A percentile compares a stretch with the other conserved stretches of the same genome.
phyloP scores from a whole-genome alignment of 1,284 basidiomycete species.

The Clitocybe nebularis region DNA sequence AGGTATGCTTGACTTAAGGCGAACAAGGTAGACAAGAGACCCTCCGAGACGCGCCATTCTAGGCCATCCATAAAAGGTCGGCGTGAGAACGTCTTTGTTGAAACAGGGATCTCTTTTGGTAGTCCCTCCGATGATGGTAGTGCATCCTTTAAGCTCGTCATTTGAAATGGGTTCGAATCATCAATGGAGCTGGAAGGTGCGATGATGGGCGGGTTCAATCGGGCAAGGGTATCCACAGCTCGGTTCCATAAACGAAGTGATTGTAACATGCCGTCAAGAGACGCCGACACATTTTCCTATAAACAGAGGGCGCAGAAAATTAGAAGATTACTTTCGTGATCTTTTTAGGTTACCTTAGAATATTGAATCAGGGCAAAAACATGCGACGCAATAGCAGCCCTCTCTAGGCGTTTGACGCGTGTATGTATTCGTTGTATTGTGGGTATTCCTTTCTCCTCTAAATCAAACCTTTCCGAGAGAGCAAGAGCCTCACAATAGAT shows the following conservation, averaged over 20 bases:
- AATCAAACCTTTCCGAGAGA: constrained; percentile 37
- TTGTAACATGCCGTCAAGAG: constrained; percentile 63
- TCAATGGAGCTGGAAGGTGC: constrained; percentile 25
- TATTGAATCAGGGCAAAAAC: constrained; percentile 68
- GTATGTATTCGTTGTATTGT: constrained; percentile 55
- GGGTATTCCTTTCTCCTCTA: constrained; percentile 45
- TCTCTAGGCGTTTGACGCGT: constrained; percentile 58
- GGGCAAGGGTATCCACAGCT: constrained; percentile 66
- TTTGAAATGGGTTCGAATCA: constrained; percentile 59
- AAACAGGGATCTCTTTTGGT: constrained; percentile 16
- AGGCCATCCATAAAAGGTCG: constrained; percentile 47
- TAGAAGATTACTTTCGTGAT: constrained; percentile 4
- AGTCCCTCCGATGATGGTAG: constrained; percentile 22
- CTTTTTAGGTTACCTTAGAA: constrained; percentile 43
- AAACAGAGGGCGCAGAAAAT: neutral
- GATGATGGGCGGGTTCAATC: constrained; percentile 45
- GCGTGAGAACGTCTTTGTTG: constrained; percentile 27
- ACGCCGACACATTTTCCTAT: constrained; percentile 64
- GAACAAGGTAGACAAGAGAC: constrained; percentile 62
- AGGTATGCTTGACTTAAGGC: constrained; percentile 61
- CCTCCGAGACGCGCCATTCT: constrained; percentile 75
- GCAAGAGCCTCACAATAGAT: constrained; percentile 57
- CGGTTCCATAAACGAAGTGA: constrained; percentile 79
- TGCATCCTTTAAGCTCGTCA: constrained; percentile 33
- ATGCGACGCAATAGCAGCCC: constrained; percentile 66